phyloP scores from a whole-genome alignment of 192 early-diverging fungal genomes.

The Backusella sp. region DNA sequence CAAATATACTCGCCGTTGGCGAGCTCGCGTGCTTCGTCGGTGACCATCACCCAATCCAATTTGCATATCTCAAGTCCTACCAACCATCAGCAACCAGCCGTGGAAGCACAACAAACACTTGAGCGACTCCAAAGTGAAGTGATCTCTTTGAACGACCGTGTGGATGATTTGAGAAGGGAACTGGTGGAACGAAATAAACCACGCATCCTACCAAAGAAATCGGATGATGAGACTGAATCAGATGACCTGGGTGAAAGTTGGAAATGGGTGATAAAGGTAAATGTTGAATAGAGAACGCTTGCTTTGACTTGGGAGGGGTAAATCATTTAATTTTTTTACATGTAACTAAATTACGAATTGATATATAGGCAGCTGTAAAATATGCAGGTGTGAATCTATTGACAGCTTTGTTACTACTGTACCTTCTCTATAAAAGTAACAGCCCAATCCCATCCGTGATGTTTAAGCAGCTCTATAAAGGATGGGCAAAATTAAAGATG shows the following conservation, averaged over 20 bases:
- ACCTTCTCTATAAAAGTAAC: slow-evolving; percentile 21
- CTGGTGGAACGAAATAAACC: slow-evolving; percentile 21
- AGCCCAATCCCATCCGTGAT: slow-evolving; percentile 21
- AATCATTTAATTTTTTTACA: not conserved
- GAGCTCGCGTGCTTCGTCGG: not conserved
- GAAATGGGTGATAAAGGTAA: slow-evolving; percentile 18
- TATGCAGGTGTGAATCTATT: slow-evolving; percentile 33
- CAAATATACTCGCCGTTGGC: slow-evolving; percentile 8
- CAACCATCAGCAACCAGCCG: slow-evolving; percentile 18
- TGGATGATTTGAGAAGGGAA: slow-evolving; percentile 36
- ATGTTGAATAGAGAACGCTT: not conserved
- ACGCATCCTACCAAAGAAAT: not conserved
- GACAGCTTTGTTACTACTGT: slow-evolving; percentile 23
- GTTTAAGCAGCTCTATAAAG: not conserved
- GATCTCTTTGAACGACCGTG: slow-evolving; percentile 34
- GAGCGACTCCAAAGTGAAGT: slow-evolving; percentile 36
- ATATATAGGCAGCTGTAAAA: slow-evolving; percentile 27
- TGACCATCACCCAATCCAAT: not conserved
- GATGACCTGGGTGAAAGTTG: slow-evolving; percentile 19
- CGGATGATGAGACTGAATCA: not conserved
- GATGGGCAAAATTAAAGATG: not conserved
- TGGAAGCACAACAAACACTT: slow-evolving; percentile 25
- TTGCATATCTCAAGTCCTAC: not conserved
- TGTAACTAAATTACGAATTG: not conserved
- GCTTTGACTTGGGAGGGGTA: too few species aligned